A percentile compares a stretch with the other conserved stretches of the same genome.
Evolutionary conservation across 305 asterid genomes (phyloP).

Genomic region (Nicotiana rustica): DNA sequence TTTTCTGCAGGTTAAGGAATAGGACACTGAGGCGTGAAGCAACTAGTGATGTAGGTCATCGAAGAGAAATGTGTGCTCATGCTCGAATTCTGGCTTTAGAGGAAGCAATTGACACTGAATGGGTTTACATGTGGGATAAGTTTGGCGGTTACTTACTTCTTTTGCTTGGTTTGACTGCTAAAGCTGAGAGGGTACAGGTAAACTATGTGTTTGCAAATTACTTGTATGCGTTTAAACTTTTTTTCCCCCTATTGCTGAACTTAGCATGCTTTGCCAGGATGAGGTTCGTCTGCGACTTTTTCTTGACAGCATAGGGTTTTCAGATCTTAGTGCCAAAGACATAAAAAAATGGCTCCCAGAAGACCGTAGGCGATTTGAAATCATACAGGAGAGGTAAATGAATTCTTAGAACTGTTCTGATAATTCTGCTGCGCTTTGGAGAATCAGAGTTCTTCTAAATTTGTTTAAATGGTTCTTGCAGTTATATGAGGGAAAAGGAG

Average conservation of each 20-base stretch:
- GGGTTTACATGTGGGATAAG: constrained; percentile 99
- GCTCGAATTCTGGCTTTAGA: constrained; percentile 96
- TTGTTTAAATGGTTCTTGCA: constrained; percentile 48
- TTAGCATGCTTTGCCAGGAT: constrained; percentile 65
- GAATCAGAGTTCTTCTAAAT: constrained; percentile 25
- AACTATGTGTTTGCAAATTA: constrained; percentile 27
- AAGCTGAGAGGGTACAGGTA: constrained; percentile 99
- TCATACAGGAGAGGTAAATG: constrained; percentile 94
- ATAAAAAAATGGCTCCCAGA: constrained; percentile 99
- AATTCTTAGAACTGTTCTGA: constrained; percentile 1
- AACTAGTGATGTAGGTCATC: constrained; percentile 81
- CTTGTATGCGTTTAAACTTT: neutral
- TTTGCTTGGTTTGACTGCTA: constrained; percentile 98
- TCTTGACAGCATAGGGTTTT: constrained; percentile 97
- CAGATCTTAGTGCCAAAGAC: constrained; percentile 97
- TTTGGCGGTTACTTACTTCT: constrained; percentile 99
- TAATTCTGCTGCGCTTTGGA: neutral
- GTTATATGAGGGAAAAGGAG: constrained; percentile 98
- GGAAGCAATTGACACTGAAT: constrained; percentile 99
- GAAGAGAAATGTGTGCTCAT: constrained; percentile 99
- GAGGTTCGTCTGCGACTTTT: constrained; percentile 97
- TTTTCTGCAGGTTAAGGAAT: constrained; percentile 66
- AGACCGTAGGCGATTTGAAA: constrained; percentile 95
- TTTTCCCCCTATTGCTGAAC: constrained; percentile 26
- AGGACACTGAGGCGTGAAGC: constrained; percentile 74